Conservation (phyloP, 306 rosid species). For the Arachis hypogaea region DNA sequence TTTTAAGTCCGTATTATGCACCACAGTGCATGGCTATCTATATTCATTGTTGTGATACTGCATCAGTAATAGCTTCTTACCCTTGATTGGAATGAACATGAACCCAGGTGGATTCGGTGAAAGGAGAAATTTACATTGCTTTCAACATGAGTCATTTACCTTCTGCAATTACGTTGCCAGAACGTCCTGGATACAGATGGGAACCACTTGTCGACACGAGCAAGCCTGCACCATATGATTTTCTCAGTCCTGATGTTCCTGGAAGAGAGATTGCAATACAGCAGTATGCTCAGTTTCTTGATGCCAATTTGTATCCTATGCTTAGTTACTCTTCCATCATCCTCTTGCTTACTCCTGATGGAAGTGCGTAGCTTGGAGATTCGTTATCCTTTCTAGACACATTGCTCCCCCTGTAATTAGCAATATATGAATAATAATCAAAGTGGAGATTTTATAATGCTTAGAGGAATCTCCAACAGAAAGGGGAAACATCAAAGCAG, state of each 20-base stretch:
- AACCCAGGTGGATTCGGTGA: slow-evolving; percentile 74
- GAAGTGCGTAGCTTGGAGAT: slow-evolving; percentile 43
- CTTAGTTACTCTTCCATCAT: slow-evolving; percentile 92
- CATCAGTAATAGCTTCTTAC: slow-evolving; percentile 18
- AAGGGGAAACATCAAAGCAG: neutral
- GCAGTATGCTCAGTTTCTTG: slow-evolving; percentile 87
- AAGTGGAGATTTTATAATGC: neutral
- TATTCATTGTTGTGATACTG: neutral
- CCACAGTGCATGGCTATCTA: neutral
- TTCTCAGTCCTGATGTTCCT: slow-evolving; percentile 66
- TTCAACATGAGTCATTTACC: slow-evolving; percentile 89
- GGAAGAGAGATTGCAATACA: slow-evolving; percentile 65
- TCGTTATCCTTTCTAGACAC: slow-evolving; percentile 17
- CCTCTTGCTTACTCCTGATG: slow-evolving; percentile 63
- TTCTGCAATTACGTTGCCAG: slow-evolving; percentile 65
- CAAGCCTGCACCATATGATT: slow-evolving; percentile 78
- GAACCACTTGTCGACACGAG: slow-evolving; percentile 87
- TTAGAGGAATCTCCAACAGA: neutral
- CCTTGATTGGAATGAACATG: slow-evolving; percentile 40
- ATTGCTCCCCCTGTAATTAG: neutral
- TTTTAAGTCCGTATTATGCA: slow-evolving; percentile 14
- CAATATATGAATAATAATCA: neutral
- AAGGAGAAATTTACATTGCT: slow-evolving; percentile 82
- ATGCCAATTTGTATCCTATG: slow-evolving; percentile 84
- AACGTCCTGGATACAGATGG: slow-evolving; percentile 85